A percentile compares a stretch with the other conserved stretches of the same genome.
Evolutionary conservation across 1,284 basidiomycete species (phyloP).

Genomic region (Cryptococcus neoformans): DNA sequence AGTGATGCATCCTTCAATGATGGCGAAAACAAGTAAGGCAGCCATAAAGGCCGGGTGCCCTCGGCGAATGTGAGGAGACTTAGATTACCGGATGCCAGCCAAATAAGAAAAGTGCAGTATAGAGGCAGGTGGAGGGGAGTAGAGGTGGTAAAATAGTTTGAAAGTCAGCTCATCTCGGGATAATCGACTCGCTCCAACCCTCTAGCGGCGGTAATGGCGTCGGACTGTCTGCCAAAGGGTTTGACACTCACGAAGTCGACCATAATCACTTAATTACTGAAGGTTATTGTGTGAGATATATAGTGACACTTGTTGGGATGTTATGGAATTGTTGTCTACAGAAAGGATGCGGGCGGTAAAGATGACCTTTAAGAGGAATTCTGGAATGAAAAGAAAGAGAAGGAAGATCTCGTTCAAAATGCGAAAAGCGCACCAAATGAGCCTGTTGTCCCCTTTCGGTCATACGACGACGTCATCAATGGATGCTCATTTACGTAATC

Average conservation of each 20-base stretch:
- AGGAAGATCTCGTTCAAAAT: too few relatives aligned
- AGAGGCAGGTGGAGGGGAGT: not conserved
- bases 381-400: too few relatives aligned
- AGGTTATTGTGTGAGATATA: not conserved
- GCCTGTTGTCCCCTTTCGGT: too few relatives aligned
- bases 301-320: not conserved
- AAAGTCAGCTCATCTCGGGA: not conserved
- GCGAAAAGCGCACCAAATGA: too few relatives aligned
- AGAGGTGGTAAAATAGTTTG: not conserved
- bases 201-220: not conserved
- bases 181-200: conserved; percentile 1
- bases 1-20: conserved; percentile 46
- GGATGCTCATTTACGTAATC: too few relatives aligned
- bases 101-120: not conserved
- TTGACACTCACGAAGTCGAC: not conserved
- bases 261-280: not conserved
- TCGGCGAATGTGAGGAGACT: conserved; percentile 34
- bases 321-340: not conserved
- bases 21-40: conserved; percentile 37
- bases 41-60: conserved; percentile 45
- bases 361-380: too few relatives aligned
- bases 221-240: too few relatives aligned
- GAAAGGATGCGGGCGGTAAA: not conserved
- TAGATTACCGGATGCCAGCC: not conserved
- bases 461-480: too few relatives aligned